These are phyloP conservation scores for Cytospora schulzeri DNA, from an alignment of 2,329 filamentous ascomycete genomes.

Conservation along the genomic window DNA sequence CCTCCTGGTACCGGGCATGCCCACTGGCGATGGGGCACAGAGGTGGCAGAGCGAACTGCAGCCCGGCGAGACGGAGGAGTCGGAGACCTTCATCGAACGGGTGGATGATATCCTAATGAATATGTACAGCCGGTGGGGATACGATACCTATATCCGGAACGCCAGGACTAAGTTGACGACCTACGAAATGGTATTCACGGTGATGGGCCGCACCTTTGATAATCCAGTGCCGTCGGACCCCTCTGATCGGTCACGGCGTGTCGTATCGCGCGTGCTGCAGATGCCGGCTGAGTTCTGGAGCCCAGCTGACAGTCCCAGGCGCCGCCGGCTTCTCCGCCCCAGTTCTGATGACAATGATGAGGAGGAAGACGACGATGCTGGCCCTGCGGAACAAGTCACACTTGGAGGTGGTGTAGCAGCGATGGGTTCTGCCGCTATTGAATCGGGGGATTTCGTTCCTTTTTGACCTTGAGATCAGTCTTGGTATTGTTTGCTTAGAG, in stretches of 20 bases:
- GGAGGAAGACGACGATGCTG: background rate
- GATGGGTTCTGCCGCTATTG: no score
- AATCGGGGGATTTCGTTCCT: no score
- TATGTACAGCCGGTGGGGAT: background rate
- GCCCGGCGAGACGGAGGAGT: background rate
- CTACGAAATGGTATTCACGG: background rate
- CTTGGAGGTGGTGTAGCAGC: no score
- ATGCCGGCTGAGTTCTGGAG: background rate
- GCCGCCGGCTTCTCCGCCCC: background rate
- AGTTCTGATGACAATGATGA: background rate
- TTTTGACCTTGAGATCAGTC: no score
- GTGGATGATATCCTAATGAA: background rate
- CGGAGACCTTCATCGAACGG: background rate
- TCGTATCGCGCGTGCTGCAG: background rate
- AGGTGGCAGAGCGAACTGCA: background rate
- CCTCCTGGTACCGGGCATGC: background rate
- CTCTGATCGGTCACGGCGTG: background rate
- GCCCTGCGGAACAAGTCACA: no score
- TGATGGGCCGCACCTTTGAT: background rate
- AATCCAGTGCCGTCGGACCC: background rate
- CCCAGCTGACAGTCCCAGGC: background rate
- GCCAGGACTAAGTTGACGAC: background rate
- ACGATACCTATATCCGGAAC: background rate
- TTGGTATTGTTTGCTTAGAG: no score
- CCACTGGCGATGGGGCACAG: background rate